Percentiles rank a stretch among this genome's conserved stretches.
These are phyloP conservation scores for Leptomonas seymouri DNA, from an alignment of 208 protist genomes.

Conservation along the genomic window DNA sequence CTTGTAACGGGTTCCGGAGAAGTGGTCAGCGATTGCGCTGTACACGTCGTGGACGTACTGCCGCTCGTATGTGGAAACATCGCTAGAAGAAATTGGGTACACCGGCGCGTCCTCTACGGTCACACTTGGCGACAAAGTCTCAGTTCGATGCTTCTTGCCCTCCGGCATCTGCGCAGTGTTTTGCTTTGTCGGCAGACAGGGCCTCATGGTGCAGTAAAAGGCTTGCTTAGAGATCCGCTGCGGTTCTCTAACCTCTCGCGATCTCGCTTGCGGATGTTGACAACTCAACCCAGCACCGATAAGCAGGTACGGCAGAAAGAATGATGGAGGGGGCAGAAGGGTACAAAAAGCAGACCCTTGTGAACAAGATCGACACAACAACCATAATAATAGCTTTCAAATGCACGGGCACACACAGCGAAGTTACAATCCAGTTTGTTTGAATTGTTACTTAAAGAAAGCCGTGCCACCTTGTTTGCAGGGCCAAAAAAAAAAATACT, in stretches of 20 bases:
- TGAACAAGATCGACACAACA: not conserved
- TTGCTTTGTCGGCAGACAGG: not conserved
- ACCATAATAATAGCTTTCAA: not conserved
- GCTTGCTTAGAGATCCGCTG: not conserved
- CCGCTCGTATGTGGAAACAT: conserved; percentile 52
- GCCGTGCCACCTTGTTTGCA: too few species aligned
- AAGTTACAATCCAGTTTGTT: too few species aligned
- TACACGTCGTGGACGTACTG: conserved; percentile 85
- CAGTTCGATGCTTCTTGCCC: conserved; percentile 6
- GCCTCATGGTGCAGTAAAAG: not conserved
- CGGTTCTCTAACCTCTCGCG: not conserved
- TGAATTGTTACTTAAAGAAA: too few species aligned
- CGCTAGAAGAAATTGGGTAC: conserved; percentile 6
- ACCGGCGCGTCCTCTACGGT: not conserved
- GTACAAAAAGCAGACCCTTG: too few species aligned
- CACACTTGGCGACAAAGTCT: not conserved
- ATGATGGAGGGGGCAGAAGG: too few species aligned
- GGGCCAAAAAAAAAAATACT: too few species aligned
- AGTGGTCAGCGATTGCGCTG: conserved; percentile 82
- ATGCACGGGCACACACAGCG: too few species aligned
- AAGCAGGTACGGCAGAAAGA: too few species aligned
- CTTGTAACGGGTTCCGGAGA: conserved; percentile 89
- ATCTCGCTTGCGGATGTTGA: not conserved
- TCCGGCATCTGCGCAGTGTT: not conserved
- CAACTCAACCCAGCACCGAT: too few species aligned